Evolutionary conservation across 495 filamentous ascomycete species (phyloP).

Genomic region (Daldinia decipiens): DNA sequence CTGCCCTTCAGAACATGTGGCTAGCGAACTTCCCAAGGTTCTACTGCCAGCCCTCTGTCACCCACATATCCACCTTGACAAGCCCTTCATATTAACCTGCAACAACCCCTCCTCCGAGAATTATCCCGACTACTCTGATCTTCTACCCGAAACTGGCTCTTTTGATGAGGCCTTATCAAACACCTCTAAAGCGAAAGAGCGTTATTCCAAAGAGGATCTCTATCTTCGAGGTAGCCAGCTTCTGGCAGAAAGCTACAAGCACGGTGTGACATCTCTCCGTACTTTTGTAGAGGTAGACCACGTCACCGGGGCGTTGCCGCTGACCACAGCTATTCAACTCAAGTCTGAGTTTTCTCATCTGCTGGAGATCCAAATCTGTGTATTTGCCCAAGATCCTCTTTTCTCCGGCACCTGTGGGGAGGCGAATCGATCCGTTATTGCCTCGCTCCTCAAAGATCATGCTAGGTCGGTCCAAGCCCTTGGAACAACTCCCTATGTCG

Average conservation of each 20-base stretch:
- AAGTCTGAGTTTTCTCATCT: constrained; percentile 39
- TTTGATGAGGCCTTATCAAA: constrained; percentile 73
- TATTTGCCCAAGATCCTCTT: constrained; percentile 77
- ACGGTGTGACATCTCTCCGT: constrained; percentile 76
- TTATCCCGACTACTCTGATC: constrained; percentile 65
- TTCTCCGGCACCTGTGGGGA: constrained; percentile 65
- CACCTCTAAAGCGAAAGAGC: constrained; percentile 68
- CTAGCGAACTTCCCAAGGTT: constrained; percentile 46
- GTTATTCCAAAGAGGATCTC: constrained; percentile 69
- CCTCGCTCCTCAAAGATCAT: constrained; percentile 35
- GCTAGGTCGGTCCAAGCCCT: constrained; percentile 68
- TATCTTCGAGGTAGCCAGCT: constrained; percentile 70
- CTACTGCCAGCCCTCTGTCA: constrained; percentile 73
- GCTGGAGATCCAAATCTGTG: constrained; percentile 75
- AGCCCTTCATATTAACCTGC: constrained; percentile 70
- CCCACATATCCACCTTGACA: constrained; percentile 81
- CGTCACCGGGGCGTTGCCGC: constrained; percentile 65
- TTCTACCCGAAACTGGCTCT: constrained; percentile 66
- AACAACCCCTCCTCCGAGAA: constrained; percentile 14
- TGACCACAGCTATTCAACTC: constrained; percentile 67
- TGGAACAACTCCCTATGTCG: constrained; percentile 79
- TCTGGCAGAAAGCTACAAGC: constrained; percentile 70
- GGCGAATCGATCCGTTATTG: constrained; percentile 36
- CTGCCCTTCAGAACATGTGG: constrained; percentile 16
- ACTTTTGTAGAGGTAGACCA: constrained; percentile 80